Evolutionary conservation across 176 grass and related monocot genomes (phyloP), one percentile per base, ranked within the genome.

Genomic region (Saccharum officinarum): DNA sequence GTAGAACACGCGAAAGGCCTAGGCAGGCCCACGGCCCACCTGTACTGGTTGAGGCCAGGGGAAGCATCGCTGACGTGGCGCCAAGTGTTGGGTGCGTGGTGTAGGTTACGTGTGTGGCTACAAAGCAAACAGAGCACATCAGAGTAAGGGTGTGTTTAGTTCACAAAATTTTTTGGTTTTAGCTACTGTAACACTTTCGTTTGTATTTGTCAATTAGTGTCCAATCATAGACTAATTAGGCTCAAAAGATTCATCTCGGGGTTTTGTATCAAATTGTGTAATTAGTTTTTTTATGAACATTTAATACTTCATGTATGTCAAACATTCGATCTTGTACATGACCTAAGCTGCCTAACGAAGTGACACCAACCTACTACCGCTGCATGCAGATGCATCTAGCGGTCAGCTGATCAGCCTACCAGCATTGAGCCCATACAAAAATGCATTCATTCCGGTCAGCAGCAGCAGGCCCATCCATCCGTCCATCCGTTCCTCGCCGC

Each of bases 71-170:
- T 38, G 4, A 25, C 25, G 22, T 38, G 38, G 17, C 23, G 13
- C 6, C 6, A 8, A 15, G 13, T n/a, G n/a, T 44, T 30, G 47
- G 4, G 17, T 34, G 62, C 39, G 14, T 0, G 31, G 33, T 37
- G 25, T 72, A 47, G 46, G 83, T 78, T 41, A 63, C 64, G 73
- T 31, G 63, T 85, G 77, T 67, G 77, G 77, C 40, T 33, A 10
- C 59, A 45, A 66, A 77, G 23, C 3, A 2, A 52, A 3, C 12
- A 4, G 4, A 76, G 10, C 1, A n/a, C n/a, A n/a, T n/a, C n/a
- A n/a, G n/a, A n/a, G n/a, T n/a, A n/a, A n/a, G n/a, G n/a, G n/a
- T n/a, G n/a, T n/a, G n/a, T n/a, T n/a, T n/a, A n/a, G n/a, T n/a
- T n/a, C n/a, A n/a, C n/a, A n/a, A n/a, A n/a, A n/a, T n/a, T n/a